A percentile compares a stretch with the other conserved stretches of the same genome.
phyloP scores from a whole-genome alignment of 768 basidiomycete species.

The Multifurca ochricompacta region DNA sequence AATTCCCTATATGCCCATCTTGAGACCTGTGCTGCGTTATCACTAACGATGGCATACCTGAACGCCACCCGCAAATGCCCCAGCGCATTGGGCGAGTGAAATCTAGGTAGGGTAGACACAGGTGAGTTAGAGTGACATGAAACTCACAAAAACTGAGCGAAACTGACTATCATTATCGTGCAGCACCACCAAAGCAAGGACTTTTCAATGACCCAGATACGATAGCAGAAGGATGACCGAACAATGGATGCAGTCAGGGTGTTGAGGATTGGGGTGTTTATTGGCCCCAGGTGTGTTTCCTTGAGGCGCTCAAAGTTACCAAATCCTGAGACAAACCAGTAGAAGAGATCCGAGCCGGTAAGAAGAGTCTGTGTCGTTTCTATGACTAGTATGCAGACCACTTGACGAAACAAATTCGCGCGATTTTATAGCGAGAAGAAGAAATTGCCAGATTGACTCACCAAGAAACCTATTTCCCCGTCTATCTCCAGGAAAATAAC shows the following conservation, averaged over 20 bases:
- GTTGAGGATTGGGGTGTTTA: neutral
- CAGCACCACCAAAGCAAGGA: neutral
- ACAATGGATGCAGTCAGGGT: neutral
- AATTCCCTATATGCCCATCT: neutral
- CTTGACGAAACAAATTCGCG: too few relatives aligned
- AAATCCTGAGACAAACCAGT: slow-evolving; percentile 1
- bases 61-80: neutral
- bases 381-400: too few relatives aligned
- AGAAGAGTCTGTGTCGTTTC: too few relatives aligned
- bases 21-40: neutral
- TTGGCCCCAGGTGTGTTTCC: neutral
- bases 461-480: too few relatives aligned
- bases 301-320: neutral
- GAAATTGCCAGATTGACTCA: too few relatives aligned
- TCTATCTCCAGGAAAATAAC: too few relatives aligned
- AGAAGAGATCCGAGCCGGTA: too few relatives aligned
- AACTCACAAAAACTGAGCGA: neutral
- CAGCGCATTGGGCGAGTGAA: neutral
- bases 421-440: too few relatives aligned
- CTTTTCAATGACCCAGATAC: neutral
- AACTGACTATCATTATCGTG: neutral
- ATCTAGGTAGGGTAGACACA: neutral
- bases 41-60: neutral
- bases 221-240: neutral
- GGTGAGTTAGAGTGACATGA: neutral